Conservation (phyloP, 192 early-diverging fungal species). For the Rhizophagus sp. region DNA sequence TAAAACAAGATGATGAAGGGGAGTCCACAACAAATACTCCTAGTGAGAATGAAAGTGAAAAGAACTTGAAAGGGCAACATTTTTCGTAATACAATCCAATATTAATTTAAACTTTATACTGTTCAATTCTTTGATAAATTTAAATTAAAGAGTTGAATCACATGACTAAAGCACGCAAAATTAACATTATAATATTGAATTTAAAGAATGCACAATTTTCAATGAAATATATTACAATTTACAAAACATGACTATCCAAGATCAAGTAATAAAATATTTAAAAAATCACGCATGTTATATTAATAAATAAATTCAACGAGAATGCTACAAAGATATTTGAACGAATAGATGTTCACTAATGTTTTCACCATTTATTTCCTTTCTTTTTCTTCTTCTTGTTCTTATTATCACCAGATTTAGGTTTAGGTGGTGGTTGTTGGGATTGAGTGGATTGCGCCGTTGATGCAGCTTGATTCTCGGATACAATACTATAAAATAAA, state of each 20-base stretch:
- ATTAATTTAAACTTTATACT: too few relatives aligned
- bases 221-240: too few relatives aligned
- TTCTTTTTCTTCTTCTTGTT: constrained; percentile 35
- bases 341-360: neutral
- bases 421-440: neutral
- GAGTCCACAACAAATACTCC: neutral
- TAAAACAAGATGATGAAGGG: neutral
- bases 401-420: constrained; percentile 18
- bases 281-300: too few relatives aligned
- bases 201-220: too few relatives aligned
- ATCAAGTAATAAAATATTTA: too few relatives aligned
- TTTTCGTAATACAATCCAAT: neutral
- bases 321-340: neutral
- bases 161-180: too few relatives aligned
- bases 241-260: too few relatives aligned
- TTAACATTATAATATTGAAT: too few relatives aligned
- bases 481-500: neutral
- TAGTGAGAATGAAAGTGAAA: too few relatives aligned
- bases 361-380: constrained; percentile 4
- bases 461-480: neutral
- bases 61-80: neutral
- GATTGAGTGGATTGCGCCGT: neutral
- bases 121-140: too few relatives aligned
- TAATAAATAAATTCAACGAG: neutral
- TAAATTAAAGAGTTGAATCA: too few relatives aligned